Conservation (phyloP, 164 flowering plant species). For the Nelumbo lutea region DNA sequence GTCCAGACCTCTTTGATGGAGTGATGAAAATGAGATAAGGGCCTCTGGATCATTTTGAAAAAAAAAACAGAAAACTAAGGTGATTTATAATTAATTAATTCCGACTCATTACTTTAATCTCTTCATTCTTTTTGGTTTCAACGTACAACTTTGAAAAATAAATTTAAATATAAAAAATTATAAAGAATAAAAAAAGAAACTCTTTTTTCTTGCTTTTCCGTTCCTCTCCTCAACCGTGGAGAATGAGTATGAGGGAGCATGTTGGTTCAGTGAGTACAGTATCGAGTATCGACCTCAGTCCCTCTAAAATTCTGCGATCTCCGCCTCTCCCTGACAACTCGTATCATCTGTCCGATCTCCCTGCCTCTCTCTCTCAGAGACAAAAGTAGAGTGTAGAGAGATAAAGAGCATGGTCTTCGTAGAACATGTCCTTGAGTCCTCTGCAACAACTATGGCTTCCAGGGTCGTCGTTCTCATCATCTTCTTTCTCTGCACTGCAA, state of each 20-base stretch:
- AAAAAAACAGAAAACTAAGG: not conserved
- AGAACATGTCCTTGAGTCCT: not conserved
- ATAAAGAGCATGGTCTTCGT: slow-evolving; percentile 3
- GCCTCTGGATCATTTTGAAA: not conserved
- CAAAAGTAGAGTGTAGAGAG: not conserved
- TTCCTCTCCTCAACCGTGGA: not conserved
- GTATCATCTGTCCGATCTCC: slow-evolving; percentile 30
- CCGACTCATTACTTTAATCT: not conserved
- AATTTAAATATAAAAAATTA: not conserved
- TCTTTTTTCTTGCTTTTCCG: slow-evolving; percentile 6
- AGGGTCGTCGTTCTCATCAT: slow-evolving; percentile 14
- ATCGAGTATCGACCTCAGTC: slow-evolving; percentile 12
- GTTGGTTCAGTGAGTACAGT: slow-evolving; percentile 10
- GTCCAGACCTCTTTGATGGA: too few species aligned
- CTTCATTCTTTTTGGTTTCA: not conserved
- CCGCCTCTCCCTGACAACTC: slow-evolving; percentile 18
- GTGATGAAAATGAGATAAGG: not conserved
- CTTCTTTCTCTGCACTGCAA: slow-evolving; percentile 18
- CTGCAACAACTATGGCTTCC: slow-evolving; percentile 27
- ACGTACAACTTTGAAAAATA: too few species aligned
- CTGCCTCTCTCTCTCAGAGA: slow-evolving; percentile 4
- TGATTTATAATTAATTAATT: not conserved
- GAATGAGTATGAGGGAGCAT: slow-evolving; percentile 12
- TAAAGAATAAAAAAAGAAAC: not conserved
- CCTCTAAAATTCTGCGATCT: slow-evolving; percentile 47